Evolutionary conservation across 257 asterid genomes (phyloP).

Genomic region (Misopates orontium): DNA sequence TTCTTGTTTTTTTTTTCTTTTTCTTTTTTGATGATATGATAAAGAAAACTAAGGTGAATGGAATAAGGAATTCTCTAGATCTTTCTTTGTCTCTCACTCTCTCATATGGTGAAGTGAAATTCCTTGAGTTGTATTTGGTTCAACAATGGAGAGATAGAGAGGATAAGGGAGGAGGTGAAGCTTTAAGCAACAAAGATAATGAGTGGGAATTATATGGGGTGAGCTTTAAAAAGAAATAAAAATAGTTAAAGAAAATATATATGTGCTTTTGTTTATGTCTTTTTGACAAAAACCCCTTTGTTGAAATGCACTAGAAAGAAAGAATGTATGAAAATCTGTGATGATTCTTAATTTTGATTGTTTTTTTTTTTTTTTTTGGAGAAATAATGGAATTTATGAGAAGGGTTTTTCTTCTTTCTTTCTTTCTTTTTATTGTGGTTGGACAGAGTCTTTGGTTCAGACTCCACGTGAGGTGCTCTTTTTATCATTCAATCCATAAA

Average conservation of each 20-base stretch:
- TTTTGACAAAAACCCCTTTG: constrained; percentile 49
- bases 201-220: constrained; percentile 90
- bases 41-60: neutral
- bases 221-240: constrained; percentile 65
- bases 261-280: constrained; percentile 24
- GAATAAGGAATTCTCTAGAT: neutral
- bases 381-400: constrained; percentile 8
- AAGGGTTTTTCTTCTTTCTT: too few relatives aligned
- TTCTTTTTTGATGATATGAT: constrained; percentile 14
- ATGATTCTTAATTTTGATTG: constrained; percentile 20
- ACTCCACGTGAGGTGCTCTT: constrained; percentile 99
- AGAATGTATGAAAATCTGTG: constrained; percentile 22
- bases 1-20: too few relatives aligned
- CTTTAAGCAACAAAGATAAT: constrained; percentile 95
- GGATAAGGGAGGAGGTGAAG: constrained; percentile 50
- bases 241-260: constrained; percentile 32
- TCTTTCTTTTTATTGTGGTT: constrained; percentile 54
- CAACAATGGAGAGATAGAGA: constrained; percentile 34
- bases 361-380: neutral
- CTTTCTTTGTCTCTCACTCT: constrained; percentile 8
- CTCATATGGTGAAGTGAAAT: constrained; percentile 39
- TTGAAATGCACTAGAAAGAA: constrained; percentile 35
- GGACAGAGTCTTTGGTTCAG: constrained; percentile 92
- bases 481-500: constrained; percentile 93
- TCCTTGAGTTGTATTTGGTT: constrained; percentile 3